A percentile compares a stretch with the other conserved stretches of the same genome.
phyloP scores from a whole-genome alignment of 176 grass and related monocot genomes.

The Triticum monococcum region DNA sequence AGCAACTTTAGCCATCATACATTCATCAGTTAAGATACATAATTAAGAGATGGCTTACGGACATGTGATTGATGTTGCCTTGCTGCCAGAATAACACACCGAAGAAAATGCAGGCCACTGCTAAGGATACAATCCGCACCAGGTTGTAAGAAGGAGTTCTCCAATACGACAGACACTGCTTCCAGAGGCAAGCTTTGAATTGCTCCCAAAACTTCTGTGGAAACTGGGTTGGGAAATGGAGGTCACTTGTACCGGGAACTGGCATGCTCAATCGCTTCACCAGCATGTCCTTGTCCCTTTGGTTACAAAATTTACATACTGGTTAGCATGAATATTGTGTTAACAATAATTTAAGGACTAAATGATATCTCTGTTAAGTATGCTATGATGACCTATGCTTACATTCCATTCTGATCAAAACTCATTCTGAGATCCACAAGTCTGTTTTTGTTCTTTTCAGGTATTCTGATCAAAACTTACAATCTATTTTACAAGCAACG shows the following conservation, averaged over 20 bases:
- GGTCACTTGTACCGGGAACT: constrained; percentile 36
- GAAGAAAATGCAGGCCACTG: constrained; percentile 10
- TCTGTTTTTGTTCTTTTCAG: not conserved
- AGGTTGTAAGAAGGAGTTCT: constrained; percentile 72
- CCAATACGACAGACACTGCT: constrained; percentile 74
- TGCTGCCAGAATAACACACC: constrained; percentile 54
- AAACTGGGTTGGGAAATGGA: constrained; percentile 53
- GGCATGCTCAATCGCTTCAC: constrained; percentile 43
- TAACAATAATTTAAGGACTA: not conserved
- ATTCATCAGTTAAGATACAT: constrained; percentile 13
- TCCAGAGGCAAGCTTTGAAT: constrained; percentile 77
- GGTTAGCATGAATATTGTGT: not conserved
- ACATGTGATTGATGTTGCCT: constrained; percentile 51
- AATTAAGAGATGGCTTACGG: constrained; percentile 27
- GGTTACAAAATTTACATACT: constrained; percentile 5
- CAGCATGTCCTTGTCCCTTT: constrained; percentile 48
- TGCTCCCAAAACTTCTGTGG: constrained; percentile 56
- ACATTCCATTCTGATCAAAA: not conserved
- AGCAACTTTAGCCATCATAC: not conserved
- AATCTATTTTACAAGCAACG: not conserved
- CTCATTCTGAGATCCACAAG: not conserved
- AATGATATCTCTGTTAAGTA: not conserved
- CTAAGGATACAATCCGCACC: constrained; percentile 47
- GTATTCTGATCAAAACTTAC: not conserved
- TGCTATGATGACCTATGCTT: not conserved